Evolutionary conservation across 805 yeast species (phyloP).

Genomic region (Saccharomycodes ludwigii): DNA sequence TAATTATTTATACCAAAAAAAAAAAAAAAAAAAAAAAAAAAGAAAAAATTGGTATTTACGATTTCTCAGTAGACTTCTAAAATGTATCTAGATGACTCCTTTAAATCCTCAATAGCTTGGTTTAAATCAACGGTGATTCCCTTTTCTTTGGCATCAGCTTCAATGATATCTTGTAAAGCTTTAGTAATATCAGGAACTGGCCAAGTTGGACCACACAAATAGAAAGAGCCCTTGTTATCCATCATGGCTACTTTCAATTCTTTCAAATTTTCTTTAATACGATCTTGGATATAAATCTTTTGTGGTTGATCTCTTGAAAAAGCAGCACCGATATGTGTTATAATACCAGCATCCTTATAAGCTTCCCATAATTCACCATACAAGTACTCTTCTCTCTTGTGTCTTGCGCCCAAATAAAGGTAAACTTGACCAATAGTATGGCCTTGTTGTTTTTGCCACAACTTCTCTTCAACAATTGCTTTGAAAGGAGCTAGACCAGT

Average conservation of each 20-base stretch:
- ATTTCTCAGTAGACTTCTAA: constrained; percentile 87
- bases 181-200: constrained; percentile 95
- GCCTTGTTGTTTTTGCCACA: constrained; percentile 87
- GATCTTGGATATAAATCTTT: constrained; percentile 90
- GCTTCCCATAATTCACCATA: constrained; percentile 98
- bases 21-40: neutral
- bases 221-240: constrained; percentile 73
- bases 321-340: constrained; percentile 95
- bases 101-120: constrained; percentile 81
- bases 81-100: constrained; percentile 84
- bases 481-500: constrained; percentile 98
- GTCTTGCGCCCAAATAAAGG: constrained; percentile 88
- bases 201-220: constrained; percentile 98
- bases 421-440: constrained; percentile 78
- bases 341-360: constrained; percentile 77
- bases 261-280: constrained; percentile 64
- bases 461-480: constrained; percentile 91
- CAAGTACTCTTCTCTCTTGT: constrained; percentile 86
- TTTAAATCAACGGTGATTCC: constrained; percentile 63
- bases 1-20: neutral
- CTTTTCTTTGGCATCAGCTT: constrained; percentile 52
- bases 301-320: constrained; percentile 95
- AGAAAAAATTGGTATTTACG: too few relatives aligned
- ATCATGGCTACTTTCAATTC: constrained; percentile 72
- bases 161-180: constrained; percentile 72